phyloP scores from a whole-genome alignment of 768 basidiomycete genomes.

The Tephrocybe sp. region DNA sequence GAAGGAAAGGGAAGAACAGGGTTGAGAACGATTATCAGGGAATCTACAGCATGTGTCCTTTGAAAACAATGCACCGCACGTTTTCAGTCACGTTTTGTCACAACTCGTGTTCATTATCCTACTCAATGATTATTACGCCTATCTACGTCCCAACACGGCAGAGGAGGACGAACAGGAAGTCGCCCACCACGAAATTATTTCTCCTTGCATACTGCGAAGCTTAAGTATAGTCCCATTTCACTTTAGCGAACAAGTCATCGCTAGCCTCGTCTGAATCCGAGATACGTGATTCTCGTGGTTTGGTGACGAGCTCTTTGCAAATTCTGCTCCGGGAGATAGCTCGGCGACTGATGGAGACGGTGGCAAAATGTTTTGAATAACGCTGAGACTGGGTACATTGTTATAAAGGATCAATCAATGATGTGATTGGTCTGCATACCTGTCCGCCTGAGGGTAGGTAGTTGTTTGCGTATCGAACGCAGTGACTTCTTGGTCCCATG shows the following conservation, averaged over 20 bases:
- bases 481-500: constrained; percentile 3
- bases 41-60: constrained; percentile 31
- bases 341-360: constrained; percentile 19
- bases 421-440: background rate
- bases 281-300: constrained; percentile 12
- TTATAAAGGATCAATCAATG: no score
- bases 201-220: no score
- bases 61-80: constrained; percentile 25
- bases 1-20: constrained; percentile 17
- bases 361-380: constrained; percentile 22
- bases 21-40: constrained; percentile 23
- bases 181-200: constrained; percentile 21
- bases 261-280: no score
- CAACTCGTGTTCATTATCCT: background rate
- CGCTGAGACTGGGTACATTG: no score
- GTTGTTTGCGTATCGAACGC: background rate
- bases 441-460: background rate
- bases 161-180: constrained; percentile 22
- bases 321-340: constrained; percentile 15
- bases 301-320: constrained; percentile 19
- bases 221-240: no score
- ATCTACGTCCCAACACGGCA: constrained; percentile 24
- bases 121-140: constrained; percentile 3
- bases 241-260: no score
- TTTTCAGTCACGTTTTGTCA: constrained; percentile 21